Evolutionary conservation across 192 early-diverging fungal species (phyloP), one percentile per base, ranked within the genome.

Genomic region (Oehlia diaphana): DNA sequence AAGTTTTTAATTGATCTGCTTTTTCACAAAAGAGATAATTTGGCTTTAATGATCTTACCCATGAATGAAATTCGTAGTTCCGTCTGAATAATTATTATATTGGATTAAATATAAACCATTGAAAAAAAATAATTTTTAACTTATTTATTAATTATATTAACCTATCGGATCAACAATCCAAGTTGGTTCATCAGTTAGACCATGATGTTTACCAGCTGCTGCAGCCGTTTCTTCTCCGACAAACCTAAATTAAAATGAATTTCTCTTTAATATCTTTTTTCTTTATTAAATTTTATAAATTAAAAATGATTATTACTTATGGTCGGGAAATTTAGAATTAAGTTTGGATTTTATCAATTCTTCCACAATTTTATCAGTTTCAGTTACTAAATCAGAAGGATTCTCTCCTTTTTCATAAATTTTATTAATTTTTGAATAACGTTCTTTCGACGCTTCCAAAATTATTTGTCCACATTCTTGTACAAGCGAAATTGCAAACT

Each of bases 131-230:
- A n/a, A 62, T 62, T 47, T 47, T 31, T 2, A 9, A 47, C 12
- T 47, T 16, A 44, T 53, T 47, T 73, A 10, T 19, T 47, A 50
- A 2, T 12, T 14, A 37, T 10, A 31, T 75, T 80, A 76, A 89
- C 86, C 91, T 77, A 95, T 91, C 2, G 96, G 96, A 79, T 98
- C 95, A 26, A 97, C 92, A 64, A 96, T 92, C 95, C 96, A 96
- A 0, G 96, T 96, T 14, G 94, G 95, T 19, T 89, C 87, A 78
- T 93, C 81, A 23, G 92, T 92, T 61, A 94, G 83, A 9, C 73
- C 72, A 79, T 87, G 88, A 31, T 83, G 74, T 53, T 81, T 82
- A 44, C 85, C 91, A 79, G 83, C 89, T 23, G 83, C 89, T 23
- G 94, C 89, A 31, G 90, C 87, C 4, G 93, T 90, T 78, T 97